Percentiles rank a stretch among this genome's conserved stretches.
Conservation (phyloP, 1,284 basidiomycete species). For the Mycosarcoma mackinlayi region DNA sequence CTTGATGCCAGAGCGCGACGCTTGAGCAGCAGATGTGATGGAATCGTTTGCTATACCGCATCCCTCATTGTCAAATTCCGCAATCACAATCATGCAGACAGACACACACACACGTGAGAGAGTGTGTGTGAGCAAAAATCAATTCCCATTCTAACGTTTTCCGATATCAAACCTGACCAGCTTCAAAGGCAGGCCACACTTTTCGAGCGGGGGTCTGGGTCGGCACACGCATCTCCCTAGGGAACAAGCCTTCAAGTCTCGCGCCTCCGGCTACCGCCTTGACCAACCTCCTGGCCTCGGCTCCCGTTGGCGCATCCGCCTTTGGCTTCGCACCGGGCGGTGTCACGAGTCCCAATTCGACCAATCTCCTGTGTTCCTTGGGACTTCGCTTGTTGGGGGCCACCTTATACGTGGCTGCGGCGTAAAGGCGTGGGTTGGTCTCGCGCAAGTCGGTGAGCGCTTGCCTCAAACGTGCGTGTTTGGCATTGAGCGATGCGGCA, state of each 20-base stretch:
- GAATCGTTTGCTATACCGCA: too few species aligned
- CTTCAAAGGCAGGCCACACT: slow-evolving; percentile 47
- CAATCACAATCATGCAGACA: too few species aligned
- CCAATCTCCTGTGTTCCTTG: slow-evolving; percentile 57
- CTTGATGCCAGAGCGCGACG: too few species aligned
- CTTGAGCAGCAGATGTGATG: too few species aligned
- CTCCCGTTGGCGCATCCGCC: slow-evolving; percentile 43
- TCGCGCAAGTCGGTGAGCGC: slow-evolving; percentile 50
- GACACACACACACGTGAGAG: too few species aligned
- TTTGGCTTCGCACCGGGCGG: slow-evolving; percentile 17
- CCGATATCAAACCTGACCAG: slow-evolving; percentile 4
- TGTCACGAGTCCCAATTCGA: slow-evolving; percentile 52
- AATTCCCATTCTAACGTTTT: background rate
- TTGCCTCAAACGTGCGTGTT: slow-evolving; percentile 56
- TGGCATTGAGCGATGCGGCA: slow-evolving; percentile 42
- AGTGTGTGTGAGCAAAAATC: too few species aligned
- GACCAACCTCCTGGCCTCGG: slow-evolving; percentile 44
- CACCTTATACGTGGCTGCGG: slow-evolving; percentile 57
- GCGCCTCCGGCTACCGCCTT: slow-evolving; percentile 54
- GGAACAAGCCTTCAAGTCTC: slow-evolving; percentile 63
- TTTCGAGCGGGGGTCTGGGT: slow-evolving; percentile 57
- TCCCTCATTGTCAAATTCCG: too few species aligned
- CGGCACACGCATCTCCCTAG: slow-evolving; percentile 63
- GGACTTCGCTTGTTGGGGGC: slow-evolving; percentile 59
- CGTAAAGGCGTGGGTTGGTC: slow-evolving; percentile 46